Conservation (phyloP, 257 asterid species). For the Cinchona pubescens region DNA sequence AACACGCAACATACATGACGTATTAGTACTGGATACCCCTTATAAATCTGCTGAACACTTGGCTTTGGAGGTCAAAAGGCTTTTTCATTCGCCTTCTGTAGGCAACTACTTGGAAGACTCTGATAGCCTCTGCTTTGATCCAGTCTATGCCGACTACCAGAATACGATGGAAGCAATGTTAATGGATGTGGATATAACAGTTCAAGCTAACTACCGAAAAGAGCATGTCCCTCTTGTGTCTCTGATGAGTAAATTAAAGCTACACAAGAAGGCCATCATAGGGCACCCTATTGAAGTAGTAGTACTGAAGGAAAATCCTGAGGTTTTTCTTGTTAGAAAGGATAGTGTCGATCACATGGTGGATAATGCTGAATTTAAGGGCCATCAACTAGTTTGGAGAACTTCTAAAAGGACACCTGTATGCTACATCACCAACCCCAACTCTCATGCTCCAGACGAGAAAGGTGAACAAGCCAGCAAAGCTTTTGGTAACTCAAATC, state of each 20-base stretch:
- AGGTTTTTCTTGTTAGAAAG: constrained; percentile 13
- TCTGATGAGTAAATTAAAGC: constrained; percentile 46
- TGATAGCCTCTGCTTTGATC: constrained; percentile 7
- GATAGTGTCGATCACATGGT: constrained; percentile 10
- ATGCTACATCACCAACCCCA: constrained; percentile 34
- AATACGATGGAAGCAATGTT: constrained; percentile 21
- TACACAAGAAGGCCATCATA: constrained; percentile 36
- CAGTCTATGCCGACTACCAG: background rate
- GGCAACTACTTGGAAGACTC: constrained; percentile 13
- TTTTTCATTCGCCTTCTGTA: constrained; percentile 10
- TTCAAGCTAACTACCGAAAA: constrained; percentile 29
- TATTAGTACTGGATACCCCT: constrained; percentile 2
- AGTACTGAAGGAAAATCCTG: constrained; percentile 24
- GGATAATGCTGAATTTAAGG: constrained; percentile 6
- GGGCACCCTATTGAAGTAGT: constrained; percentile 59
- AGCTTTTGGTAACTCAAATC: background rate
- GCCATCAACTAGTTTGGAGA: constrained; percentile 50
- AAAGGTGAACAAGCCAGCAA: constrained; percentile 14
- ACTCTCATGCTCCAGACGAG: constrained; percentile 19
- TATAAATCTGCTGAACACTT: constrained; percentile 19
- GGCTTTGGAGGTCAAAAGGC: constrained; percentile 16
- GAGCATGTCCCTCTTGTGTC: constrained; percentile 53
- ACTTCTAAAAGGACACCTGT: constrained; percentile 58
- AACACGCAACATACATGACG: background rate
- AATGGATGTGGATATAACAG: constrained; percentile 48